Conservation (phyloP, 2,329 filamentous ascomycete species). For the Acrocalymma vagum region DNA sequence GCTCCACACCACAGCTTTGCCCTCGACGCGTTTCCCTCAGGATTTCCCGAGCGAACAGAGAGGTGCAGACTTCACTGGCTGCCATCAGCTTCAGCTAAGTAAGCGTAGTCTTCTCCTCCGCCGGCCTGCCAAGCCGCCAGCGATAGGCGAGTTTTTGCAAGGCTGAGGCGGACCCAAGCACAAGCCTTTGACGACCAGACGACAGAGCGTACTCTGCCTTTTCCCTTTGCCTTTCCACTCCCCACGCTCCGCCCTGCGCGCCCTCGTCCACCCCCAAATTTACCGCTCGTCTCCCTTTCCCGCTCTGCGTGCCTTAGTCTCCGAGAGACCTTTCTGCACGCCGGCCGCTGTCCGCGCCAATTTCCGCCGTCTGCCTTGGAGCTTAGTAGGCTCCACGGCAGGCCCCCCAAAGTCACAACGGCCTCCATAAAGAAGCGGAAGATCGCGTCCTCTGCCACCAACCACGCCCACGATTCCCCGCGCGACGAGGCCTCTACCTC, state of each 20-base stretch:
- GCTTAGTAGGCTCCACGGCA: conserved; percentile 49
- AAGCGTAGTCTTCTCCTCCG: too few relatives aligned
- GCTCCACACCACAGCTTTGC: too few relatives aligned
- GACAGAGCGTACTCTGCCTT: conserved; percentile 13
- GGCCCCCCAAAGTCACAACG: conserved; percentile 49
- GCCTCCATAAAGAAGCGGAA: conserved; percentile 58
- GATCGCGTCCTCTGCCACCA: conserved; percentile 47
- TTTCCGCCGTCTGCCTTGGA: conserved; percentile 40
- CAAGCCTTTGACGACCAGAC: conserved; percentile 15
- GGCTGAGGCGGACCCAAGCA: conserved; percentile 20
- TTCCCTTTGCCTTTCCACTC: conserved; percentile 22
- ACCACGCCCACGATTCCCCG: too few relatives aligned
- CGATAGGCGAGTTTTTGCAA: conserved; percentile 27
- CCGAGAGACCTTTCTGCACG: conserved; percentile 27
- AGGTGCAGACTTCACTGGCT: too few relatives aligned
- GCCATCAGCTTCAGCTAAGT: too few relatives aligned
- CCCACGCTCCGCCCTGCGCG: conserved; percentile 30
- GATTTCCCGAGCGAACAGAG: too few relatives aligned
- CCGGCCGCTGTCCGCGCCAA: conserved; percentile 8
- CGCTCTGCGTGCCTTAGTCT: conserved; percentile 9
- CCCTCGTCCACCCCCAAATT: conserved; percentile 29
- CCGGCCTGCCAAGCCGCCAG: too few relatives aligned
- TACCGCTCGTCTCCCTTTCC: conserved; percentile 17
- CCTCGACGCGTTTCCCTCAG: too few relatives aligned
- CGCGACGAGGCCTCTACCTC: conserved; percentile 16